These are phyloP conservation scores for Periconia digitata DNA, from an alignment of 2,329 filamentous ascomycete genomes.

Conservation along the genomic window DNA sequence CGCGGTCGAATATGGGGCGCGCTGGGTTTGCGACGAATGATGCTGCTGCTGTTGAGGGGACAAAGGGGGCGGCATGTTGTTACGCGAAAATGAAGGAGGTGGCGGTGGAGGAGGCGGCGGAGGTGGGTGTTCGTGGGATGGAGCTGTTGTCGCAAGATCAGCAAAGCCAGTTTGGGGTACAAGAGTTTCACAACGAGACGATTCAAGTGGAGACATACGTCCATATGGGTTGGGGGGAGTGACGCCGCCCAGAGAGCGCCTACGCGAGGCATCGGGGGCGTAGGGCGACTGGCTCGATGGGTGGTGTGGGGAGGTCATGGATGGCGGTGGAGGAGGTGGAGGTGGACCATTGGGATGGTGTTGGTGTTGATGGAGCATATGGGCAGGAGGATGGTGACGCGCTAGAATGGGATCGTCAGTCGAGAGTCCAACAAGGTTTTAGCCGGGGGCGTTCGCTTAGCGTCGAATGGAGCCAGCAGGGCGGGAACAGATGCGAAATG, in stretches of 20 bases:
- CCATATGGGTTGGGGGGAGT: conserved; percentile 37
- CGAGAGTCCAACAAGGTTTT: conserved; percentile 8
- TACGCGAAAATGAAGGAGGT: conserved; percentile 45
- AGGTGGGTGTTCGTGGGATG: conserved; percentile 39
- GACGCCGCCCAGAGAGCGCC: conserved; percentile 46
- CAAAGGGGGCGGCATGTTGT: conserved; percentile 54
- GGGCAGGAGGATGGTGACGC: conserved; percentile 24
- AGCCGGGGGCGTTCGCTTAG: conserved; percentile 23
- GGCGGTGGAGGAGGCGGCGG: conserved; percentile 44
- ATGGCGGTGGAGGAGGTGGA: conserved; percentile 37
- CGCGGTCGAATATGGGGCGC: conserved; percentile 46
- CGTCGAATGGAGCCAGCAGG: conserved; percentile 16
- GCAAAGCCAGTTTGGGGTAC: conserved; percentile 18
- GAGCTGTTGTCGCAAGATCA: conserved; percentile 31
- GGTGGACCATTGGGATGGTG: conserved; percentile 33
- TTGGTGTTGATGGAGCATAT: conserved; percentile 34
- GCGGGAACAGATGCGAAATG: conserved; percentile 14
- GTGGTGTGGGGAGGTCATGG: conserved; percentile 36
- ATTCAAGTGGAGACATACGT: conserved; percentile 28
- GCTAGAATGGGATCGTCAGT: conserved; percentile 29
- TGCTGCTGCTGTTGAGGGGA: conserved; percentile 48
- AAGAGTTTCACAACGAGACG: conserved; percentile 6
- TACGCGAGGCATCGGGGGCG: conserved; percentile 46
- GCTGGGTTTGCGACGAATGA: conserved; percentile 41
- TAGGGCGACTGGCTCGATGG: conserved; percentile 41